Evolutionary conservation across 2,329 filamentous ascomycete species (phyloP).

Genomic region (Fusarium tanahbumbuense): DNA sequence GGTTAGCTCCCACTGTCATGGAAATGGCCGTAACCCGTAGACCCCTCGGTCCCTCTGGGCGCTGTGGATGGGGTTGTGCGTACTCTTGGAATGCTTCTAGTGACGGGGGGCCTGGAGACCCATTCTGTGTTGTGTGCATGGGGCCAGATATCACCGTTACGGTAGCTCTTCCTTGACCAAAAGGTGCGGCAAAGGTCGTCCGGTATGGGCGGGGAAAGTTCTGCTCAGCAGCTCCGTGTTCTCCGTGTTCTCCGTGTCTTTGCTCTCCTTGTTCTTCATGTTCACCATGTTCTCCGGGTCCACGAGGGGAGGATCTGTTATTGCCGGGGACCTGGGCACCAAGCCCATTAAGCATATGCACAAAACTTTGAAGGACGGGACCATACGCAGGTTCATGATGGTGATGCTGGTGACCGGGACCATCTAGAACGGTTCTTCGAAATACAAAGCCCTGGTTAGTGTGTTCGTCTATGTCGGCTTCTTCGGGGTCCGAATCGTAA

Average conservation of each 20-base stretch:
- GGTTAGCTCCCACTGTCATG: constrained; percentile 50
- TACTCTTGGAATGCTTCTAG: constrained; percentile 63
- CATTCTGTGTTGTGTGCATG: constrained; percentile 34
- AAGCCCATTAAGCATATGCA: constrained; percentile 58
- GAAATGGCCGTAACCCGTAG: constrained; percentile 36
- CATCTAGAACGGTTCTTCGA: constrained; percentile 51
- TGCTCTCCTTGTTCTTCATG: constrained; percentile 7
- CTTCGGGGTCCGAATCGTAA: constrained; percentile 66
- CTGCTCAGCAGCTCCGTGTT: constrained; percentile 6
- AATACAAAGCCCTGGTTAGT: constrained; percentile 57
- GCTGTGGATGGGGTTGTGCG: constrained; percentile 41
- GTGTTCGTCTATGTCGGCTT: constrained; percentile 68
- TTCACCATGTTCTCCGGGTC: constrained; percentile 9
- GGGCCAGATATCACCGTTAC: constrained; percentile 62
- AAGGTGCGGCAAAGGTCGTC: constrained; percentile 53
- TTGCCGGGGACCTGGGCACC: constrained; percentile 35
- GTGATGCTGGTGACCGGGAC: constrained; percentile 42
- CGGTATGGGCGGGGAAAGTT: constrained; percentile 50
- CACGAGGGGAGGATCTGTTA: constrained; percentile 28
- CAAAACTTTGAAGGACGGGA: constrained; percentile 57
- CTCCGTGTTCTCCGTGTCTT: neutral
- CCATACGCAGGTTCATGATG: constrained; percentile 49
- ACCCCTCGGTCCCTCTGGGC: constrained; percentile 22
- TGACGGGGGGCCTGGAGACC: constrained; percentile 26
- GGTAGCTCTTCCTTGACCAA: constrained; percentile 58